Base-by-base conservation (phyloP, 148 eudicot species). In the Vaccinium myrtillus region DNA sequence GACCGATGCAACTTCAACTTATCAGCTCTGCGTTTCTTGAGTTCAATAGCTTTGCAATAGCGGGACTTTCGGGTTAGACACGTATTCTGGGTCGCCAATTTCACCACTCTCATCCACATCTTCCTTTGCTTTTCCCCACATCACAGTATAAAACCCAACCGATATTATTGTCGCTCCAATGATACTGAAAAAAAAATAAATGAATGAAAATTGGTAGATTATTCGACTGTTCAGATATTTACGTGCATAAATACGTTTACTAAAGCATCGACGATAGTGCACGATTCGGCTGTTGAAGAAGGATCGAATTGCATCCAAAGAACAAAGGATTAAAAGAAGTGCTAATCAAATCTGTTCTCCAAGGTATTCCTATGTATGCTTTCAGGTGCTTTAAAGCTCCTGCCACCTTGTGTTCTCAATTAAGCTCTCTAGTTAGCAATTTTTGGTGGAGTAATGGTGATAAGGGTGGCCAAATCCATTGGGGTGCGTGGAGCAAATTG, bases 91-190 rank as follows among this genome's bases (percentile, higher is more conserved):
- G 75, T 83, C 87, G 12, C 48, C 51, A 16, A 8, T 65, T 75
- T 79, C 84, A 55, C 23, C 27, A 75, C 77, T 75, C 15, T 84
- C 90, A 15, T 16, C 84, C 61, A 77, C 75, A 6, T 86, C 91
- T 86, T 91, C 93, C 75, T 87, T 88, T n/a, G 93, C 82, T 71
- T 91, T 91, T 13, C 93, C 93, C 93, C 93, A 91, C 90, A 91
- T 91, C 18, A 91, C 93, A 6, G 92, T 90, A 23, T 91, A 91
- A 84, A 91, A 91, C 36, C 93, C 91, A 23, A 87, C 54, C 1
- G 84, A 87, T 84, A 91, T 90, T 39, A 90, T 84, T 51, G 87
- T 77, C 36, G 93, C 92, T 75, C 93, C 93, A 43, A 91, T 18
- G 13, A 89, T 86, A 75, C 93, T 91, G 91, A 82, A 54, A 23